phyloP scores from a whole-genome alignment of 495 filamentous ascomycete genomes.

The Penicillium robsamsonii region DNA sequence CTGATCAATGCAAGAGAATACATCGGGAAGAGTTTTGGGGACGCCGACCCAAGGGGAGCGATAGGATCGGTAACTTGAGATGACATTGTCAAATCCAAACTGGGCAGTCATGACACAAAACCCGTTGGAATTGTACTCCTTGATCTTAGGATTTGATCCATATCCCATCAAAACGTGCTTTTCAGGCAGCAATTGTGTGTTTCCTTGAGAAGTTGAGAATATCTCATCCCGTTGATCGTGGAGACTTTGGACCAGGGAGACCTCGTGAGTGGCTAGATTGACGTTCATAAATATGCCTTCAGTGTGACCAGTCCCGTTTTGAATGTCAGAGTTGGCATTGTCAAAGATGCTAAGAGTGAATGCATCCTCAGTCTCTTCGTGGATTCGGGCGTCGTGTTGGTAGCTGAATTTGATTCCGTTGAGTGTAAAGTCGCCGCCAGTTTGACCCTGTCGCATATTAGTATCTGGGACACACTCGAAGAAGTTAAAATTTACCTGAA shows the following conservation, averaged over 20 bases:
- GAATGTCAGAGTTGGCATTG: conserved; percentile 25
- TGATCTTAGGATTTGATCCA: conserved; percentile 41
- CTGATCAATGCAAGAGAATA: conserved; percentile 15
- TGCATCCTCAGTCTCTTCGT: conserved; percentile 8
- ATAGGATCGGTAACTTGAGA: conserved; percentile 27
- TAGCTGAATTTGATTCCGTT: conserved; percentile 23
- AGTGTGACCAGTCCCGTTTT: conserved; percentile 15
- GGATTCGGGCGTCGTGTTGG: conserved; percentile 31
- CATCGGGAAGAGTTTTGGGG: conserved; percentile 18
- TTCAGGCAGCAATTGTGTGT: conserved; percentile 32
- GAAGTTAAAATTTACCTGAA: conserved; percentile 7
- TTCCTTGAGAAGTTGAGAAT: conserved; percentile 39
- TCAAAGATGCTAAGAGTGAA: conserved; percentile 28
- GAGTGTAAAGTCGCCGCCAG: conserved; percentile 36
- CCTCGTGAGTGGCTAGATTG: conserved; percentile 15
- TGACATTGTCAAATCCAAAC: conserved; percentile 18
- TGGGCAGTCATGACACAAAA: conserved; percentile 17
- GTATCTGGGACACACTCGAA: background rate
- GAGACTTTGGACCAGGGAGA: conserved; percentile 14
- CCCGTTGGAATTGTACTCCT: conserved; percentile 36
- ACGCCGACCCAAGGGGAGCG: conserved; percentile 22
- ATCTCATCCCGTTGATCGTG: conserved; percentile 28
- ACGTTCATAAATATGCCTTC: conserved; percentile 26
- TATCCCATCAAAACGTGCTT: conserved; percentile 42
- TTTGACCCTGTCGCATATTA: conserved; percentile 24